Percentiles rank a stretch among this genome's conserved stretches.
phyloP scores from a whole-genome alignment of 2,329 filamentous ascomycete species.

The Cadophora luteo-olivacea region DNA sequence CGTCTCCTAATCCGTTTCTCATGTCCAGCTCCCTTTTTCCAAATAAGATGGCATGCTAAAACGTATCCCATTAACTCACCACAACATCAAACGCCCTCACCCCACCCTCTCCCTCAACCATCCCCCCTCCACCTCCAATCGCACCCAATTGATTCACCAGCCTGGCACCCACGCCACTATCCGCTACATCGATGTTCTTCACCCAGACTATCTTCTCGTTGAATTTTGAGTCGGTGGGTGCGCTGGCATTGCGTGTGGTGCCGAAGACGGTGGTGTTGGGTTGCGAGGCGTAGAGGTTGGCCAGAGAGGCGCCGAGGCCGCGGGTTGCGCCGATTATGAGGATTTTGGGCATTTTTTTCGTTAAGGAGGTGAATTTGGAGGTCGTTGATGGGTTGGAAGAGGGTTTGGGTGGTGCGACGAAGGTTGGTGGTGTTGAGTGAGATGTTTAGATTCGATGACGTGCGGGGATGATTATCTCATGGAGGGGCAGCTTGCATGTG shows the following conservation, averaged over 20 bases:
- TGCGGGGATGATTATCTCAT: neutral
- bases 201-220: conserved; percentile 59
- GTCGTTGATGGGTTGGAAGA: neutral
- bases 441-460: neutral
- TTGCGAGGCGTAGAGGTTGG: conserved; percentile 60
- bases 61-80: conserved; percentile 45
- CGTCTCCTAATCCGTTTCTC: neutral
- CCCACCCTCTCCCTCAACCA: conserved; percentile 33
- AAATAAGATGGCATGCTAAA: neutral
- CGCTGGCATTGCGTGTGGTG: conserved; percentile 58
- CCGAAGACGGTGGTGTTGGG: conserved; percentile 60
- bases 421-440: neutral
- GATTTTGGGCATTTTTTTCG: conserved; percentile 52
- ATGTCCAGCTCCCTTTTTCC: neutral
- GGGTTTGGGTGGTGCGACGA: too few species aligned
- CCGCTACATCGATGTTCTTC: conserved; percentile 61
- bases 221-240: conserved; percentile 48
- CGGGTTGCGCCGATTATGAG: conserved; percentile 73
- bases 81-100: conserved; percentile 52
- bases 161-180: conserved; percentile 54
- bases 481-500: neutral
- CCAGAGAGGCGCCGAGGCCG: conserved; percentile 68
- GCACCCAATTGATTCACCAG: conserved; percentile 53
- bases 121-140: conserved; percentile 38
- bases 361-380: neutral